Conservation (phyloP, 306 rosid species). For the Datisca glomerata region DNA sequence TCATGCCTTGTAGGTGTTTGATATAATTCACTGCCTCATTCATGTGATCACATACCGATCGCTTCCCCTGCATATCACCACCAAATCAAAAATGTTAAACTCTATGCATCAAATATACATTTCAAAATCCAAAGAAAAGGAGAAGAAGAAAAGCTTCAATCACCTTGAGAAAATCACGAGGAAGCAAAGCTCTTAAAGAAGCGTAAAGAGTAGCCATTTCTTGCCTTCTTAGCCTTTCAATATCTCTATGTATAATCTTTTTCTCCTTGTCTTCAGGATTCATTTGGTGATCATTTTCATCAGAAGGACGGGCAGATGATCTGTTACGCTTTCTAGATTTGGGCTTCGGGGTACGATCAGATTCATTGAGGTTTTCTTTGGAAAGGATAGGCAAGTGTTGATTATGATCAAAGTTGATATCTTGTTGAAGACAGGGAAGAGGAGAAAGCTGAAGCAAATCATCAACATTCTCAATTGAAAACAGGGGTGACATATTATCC, state of each 20-base stretch:
- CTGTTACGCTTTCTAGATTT: background rate
- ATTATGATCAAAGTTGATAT: too few relatives aligned
- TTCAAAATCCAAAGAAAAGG: background rate
- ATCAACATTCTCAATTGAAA: too few relatives aligned
- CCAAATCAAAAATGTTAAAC: background rate
- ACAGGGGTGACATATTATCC: too few relatives aligned
- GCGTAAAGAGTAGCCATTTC: constrained; percentile 34
- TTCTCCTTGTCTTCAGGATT: constrained; percentile 10
- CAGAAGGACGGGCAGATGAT: background rate
- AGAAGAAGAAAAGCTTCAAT: background rate
- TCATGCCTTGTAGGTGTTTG: constrained; percentile 16
- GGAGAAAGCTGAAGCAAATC: too few relatives aligned
- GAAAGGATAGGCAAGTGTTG: too few relatives aligned
- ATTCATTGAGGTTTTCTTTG: too few relatives aligned
- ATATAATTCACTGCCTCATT: constrained; percentile 27
- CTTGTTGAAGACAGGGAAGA: too few relatives aligned
- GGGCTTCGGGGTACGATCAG: background rate
- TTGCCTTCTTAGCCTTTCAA: constrained; percentile 39
- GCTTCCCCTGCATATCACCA: constrained; percentile 22
- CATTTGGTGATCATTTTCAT: background rate
- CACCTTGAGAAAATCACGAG: constrained; percentile 30
- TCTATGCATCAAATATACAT: background rate
- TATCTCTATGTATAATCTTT: constrained; percentile 28
- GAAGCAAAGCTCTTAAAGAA: constrained; percentile 22
- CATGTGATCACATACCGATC: constrained; percentile 39